Evolutionary conservation across 192 early-diverging fungal genomes (phyloP).

Genomic region (Linnemannia exigua): DNA sequence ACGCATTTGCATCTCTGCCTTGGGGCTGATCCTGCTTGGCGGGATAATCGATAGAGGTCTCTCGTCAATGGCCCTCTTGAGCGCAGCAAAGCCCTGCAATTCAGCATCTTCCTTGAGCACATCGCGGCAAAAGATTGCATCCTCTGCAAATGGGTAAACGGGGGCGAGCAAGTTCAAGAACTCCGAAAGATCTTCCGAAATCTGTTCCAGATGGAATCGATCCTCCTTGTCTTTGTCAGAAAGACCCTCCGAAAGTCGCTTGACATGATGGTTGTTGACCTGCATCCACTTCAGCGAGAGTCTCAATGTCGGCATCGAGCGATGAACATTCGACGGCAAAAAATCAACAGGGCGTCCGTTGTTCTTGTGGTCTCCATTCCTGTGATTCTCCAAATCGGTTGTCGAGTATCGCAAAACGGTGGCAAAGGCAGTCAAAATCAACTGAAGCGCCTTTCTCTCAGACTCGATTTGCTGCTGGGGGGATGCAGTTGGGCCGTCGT

Average conservation of each 20-base stretch:
- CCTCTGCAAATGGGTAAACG: constrained; percentile 34
- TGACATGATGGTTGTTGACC: constrained; percentile 53
- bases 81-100: constrained; percentile 56
- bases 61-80: constrained; percentile 52
- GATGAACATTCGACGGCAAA: constrained; percentile 51
- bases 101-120: constrained; percentile 60
- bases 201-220: constrained; percentile 33
- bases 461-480: constrained; percentile 35
- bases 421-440: constrained; percentile 44
- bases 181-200: constrained; percentile 24
- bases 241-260: constrained; percentile 44
- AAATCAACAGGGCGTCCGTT: constrained; percentile 40
- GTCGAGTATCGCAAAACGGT: constrained; percentile 40
- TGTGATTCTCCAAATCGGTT: constrained; percentile 38
- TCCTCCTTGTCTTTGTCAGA: constrained; percentile 24
- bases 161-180: constrained; percentile 34
- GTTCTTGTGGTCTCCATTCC: constrained; percentile 44
- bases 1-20: constrained; percentile 56
- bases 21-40: constrained; percentile 49
- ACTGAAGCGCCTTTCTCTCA: constrained; percentile 43
- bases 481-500: constrained; percentile 27
- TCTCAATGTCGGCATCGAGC: constrained; percentile 42
- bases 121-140: constrained; percentile 50
- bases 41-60: constrained; percentile 53
- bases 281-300: constrained; percentile 50